phyloP scores from a whole-genome alignment of 306 rosid species.

The Gastrolobium bilobum region DNA sequence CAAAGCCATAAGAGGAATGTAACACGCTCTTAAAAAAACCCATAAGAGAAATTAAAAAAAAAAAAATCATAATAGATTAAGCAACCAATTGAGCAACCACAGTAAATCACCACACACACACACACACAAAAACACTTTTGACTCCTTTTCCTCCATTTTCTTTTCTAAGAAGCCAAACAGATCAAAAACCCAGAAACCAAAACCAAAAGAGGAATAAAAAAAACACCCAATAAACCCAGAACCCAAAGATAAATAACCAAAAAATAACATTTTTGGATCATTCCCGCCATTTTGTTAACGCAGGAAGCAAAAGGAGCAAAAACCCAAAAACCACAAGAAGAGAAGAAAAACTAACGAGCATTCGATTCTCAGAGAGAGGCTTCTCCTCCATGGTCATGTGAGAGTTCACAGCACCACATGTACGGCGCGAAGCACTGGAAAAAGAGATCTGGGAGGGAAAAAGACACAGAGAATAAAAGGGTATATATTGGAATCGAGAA shows the following conservation, averaged over 20 bases:
- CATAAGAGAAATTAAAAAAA: background rate
- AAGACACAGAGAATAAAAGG: conserved; percentile 23
- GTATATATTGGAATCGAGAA: conserved; percentile 5
- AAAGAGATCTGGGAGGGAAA: conserved; percentile 55
- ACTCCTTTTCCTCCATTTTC: background rate
- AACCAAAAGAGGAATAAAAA: background rate
- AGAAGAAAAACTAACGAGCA: conserved; percentile 77
- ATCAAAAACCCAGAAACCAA: background rate
- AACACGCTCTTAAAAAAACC: background rate
- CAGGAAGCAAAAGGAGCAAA: conserved; percentile 7
- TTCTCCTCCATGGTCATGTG: conserved; percentile 76
- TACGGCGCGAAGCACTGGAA: conserved; percentile 55
- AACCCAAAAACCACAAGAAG: background rate
- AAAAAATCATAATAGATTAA: conserved; percentile 9
- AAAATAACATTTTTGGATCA: background rate
- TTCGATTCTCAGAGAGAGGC: conserved; percentile 66
- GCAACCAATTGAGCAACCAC: background rate
- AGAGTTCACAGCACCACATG: conserved; percentile 52
- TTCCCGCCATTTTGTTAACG: background rate
- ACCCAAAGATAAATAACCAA: background rate
- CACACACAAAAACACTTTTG: background rate
- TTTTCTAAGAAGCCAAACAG: background rate
- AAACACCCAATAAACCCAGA: background rate
- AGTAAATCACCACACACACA: background rate
- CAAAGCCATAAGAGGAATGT: background rate